phyloP scores from a whole-genome alignment of 139 green algal species.

The Chara braunii region DNA sequence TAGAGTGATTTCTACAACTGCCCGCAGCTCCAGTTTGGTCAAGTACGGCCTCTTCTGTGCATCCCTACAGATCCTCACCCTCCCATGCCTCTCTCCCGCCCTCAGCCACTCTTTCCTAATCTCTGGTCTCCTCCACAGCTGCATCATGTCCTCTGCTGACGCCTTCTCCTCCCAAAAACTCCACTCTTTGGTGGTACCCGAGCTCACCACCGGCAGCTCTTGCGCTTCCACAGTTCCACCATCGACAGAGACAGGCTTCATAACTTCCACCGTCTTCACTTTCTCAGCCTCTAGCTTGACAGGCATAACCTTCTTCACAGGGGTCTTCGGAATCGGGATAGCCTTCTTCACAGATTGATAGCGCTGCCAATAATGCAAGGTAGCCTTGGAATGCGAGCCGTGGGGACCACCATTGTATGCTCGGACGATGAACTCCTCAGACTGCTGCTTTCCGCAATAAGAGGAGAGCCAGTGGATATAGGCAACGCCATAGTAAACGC shows the following conservation, averaged over 20 bases:
- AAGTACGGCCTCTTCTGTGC: constrained; percentile 7
- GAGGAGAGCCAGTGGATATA: constrained; percentile 42
- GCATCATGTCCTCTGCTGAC: constrained; percentile 6
- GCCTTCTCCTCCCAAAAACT: constrained; percentile 13
- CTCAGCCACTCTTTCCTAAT: constrained; percentile 12
- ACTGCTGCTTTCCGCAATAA: constrained; percentile 28
- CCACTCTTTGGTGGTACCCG: too few species aligned
- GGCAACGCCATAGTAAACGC: constrained; percentile 30
- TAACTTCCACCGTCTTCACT: too few species aligned
- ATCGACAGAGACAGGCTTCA: too few species aligned
- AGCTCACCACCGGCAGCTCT: too few species aligned
- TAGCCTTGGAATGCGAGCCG: not conserved
- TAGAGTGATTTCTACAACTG: constrained; percentile 13
- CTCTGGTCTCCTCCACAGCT: constrained; percentile 1
- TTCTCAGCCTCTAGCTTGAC: too few species aligned
- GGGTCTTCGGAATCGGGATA: too few species aligned
- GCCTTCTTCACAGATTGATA: constrained; percentile 20
- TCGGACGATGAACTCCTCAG: constrained; percentile 41
- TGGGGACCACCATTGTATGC: constrained; percentile 36
- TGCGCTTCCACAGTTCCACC: too few species aligned
- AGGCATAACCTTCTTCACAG: too few species aligned
- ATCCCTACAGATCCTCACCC: constrained; percentile 21
- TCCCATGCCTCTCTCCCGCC: constrained; percentile 10
- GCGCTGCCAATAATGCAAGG: constrained; percentile 14
- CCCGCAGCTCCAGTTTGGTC: not conserved